Evolutionary conservation across 805 yeast genomes (phyloP).

Genomic region (Ogataea ramenticola): DNA sequence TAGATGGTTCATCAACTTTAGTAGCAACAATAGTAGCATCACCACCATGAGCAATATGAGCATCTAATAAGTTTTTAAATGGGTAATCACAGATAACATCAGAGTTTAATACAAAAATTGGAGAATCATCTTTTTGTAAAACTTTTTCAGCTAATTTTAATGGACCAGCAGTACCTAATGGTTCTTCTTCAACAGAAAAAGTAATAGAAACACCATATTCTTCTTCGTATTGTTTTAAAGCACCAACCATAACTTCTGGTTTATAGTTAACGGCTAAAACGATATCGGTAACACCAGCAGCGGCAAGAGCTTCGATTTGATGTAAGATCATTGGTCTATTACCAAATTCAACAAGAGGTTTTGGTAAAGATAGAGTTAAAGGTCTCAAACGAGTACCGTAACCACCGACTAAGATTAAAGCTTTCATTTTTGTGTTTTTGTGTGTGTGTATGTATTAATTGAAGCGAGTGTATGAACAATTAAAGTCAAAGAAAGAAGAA

Average conservation of each 20-base stretch:
- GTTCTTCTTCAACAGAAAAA: constrained; percentile 98
- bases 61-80: constrained; percentile 80
- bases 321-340: constrained; percentile 99
- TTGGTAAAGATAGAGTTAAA: constrained; percentile 87
- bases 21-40: constrained; percentile 98
- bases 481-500: constrained; percentile 1
- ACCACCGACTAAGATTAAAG: constrained; percentile 97
- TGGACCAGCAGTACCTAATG: constrained; percentile 99
- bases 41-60: constrained; percentile 96
- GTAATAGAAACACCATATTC: constrained; percentile 93
- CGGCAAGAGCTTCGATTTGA: constrained; percentile 96
- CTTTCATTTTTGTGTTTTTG: constrained; percentile 83
- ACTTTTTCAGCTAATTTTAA: constrained; percentile 93
- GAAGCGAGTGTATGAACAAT: not conserved
- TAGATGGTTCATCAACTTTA: constrained; percentile 98
- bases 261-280: constrained; percentile 98
- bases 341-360: constrained; percentile 96
- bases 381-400: constrained; percentile 99
- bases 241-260: constrained; percentile 97
- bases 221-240: constrained; percentile 88
- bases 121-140: constrained; percentile 88
- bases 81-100: constrained; percentile 99
- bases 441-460: constrained; percentile 4
- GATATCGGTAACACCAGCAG: constrained; percentile 98
- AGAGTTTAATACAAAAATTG: constrained; percentile 95